These are phyloP conservation scores for Populus euphratica DNA, from an alignment of 345 rosid genomes.

Conservation along the genomic window DNA sequence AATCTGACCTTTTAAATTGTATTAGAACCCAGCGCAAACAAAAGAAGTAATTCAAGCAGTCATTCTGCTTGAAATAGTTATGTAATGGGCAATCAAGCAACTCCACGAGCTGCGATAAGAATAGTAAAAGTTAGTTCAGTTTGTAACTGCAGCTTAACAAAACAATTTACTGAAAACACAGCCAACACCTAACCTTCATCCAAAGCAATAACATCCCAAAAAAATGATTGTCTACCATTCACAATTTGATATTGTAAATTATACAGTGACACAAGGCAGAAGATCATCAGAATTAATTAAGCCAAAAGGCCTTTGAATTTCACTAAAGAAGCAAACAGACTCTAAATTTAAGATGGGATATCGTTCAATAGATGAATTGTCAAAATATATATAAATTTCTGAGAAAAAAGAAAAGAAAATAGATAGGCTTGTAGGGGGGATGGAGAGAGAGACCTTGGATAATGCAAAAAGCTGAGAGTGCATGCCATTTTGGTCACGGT, in stretches of 20 bases:
- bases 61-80: constrained; percentile 83
- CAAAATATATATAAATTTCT: not conserved
- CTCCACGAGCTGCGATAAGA: constrained; percentile 76
- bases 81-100: constrained; percentile 83
- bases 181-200: not conserved
- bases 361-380: not conserved
- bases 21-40: constrained; percentile 98
- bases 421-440: not conserved
- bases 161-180: not conserved
- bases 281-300: not conserved
- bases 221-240: not conserved
- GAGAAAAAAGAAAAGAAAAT: not conserved
- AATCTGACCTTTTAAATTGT: constrained; percentile 86
- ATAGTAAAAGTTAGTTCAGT: constrained; percentile 13
- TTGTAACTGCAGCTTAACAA: not conserved
- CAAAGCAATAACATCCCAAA: not conserved
- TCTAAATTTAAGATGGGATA: not conserved
- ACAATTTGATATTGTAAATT: not conserved
- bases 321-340: not conserved
- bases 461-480: constrained; percentile 94
- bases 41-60: constrained; percentile 98
- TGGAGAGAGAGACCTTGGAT: constrained; percentile 61
- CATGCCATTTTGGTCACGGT: constrained; percentile 98
- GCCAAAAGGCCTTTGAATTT: not conserved
- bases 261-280: not conserved